These are phyloP conservation scores for Haematococcus sp. DNA, from an alignment of 139 green algal genomes.

Conservation along the genomic window DNA sequence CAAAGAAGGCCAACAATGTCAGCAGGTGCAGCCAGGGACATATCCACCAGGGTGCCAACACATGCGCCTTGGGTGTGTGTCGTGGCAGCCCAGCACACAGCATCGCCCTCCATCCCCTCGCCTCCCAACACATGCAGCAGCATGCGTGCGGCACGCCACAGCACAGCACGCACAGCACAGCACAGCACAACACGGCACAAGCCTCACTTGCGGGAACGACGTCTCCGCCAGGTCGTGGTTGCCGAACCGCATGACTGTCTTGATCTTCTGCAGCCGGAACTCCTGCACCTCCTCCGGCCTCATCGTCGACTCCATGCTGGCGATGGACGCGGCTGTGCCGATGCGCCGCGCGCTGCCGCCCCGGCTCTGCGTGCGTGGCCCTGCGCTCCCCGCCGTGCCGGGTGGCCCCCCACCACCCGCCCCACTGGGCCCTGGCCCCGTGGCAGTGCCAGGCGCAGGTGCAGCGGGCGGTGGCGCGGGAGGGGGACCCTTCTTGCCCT, in stretches of 20 bases:
- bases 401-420: neutral
- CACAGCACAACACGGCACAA: neutral
- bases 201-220: slow-evolving; percentile 13
- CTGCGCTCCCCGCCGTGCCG: neutral
- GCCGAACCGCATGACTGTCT: slow-evolving; percentile 19
- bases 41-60: too few relatives aligned
- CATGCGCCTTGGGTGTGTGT: too few relatives aligned
- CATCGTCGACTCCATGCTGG: slow-evolving; percentile 3
- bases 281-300: slow-evolving; percentile 3
- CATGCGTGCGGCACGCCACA: neutral
- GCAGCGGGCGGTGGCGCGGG: too few relatives aligned
- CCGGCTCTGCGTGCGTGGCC: neutral
- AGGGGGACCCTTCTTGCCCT: too few relatives aligned
- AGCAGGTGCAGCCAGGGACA: too few relatives aligned
- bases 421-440: too few relatives aligned
- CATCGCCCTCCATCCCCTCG: too few relatives aligned
- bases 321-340: neutral
- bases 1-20: too few relatives aligned
- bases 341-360: neutral
- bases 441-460: too few relatives aligned
- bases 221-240: slow-evolving; percentile 12
- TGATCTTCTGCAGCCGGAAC: slow-evolving; percentile 16
- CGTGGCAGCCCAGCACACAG: too few relatives aligned
- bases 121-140: too few relatives aligned
- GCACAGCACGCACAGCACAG: too few relatives aligned